These are phyloP conservation scores for Vicia faba DNA, from an alignment of 306 rosid genomes.

Conservation along the genomic window DNA sequence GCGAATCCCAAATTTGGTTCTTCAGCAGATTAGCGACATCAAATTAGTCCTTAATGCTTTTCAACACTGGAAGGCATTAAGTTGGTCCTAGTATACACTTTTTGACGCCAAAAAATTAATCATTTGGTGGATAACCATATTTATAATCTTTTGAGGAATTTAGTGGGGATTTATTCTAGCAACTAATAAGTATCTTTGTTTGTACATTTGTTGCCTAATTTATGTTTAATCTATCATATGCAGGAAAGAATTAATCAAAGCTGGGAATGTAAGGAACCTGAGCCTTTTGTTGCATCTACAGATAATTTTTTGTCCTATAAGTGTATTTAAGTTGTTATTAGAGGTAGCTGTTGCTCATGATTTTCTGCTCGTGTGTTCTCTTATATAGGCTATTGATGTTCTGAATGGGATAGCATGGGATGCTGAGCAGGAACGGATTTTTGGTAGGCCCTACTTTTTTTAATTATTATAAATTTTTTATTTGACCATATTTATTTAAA, in stretches of 20 bases:
- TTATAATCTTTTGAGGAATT: conserved; percentile 27
- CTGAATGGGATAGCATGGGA: conserved; percentile 99
- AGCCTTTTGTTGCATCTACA: conserved; percentile 23
- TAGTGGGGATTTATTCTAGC: background rate
- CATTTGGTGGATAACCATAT: conserved; percentile 1
- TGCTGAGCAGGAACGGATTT: conserved; percentile 51
- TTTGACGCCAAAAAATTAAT: conserved; percentile 20
- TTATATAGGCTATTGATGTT: conserved; percentile 59
- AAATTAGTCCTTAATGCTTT: conserved; percentile 29
- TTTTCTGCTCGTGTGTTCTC: conserved; percentile 25
- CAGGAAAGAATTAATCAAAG: conserved; percentile 55
- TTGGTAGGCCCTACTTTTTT: conserved; percentile 56
- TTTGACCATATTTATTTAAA: background rate
- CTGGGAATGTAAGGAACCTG: conserved; percentile 68
- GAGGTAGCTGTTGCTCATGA: background rate
- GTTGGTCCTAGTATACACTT: background rate
- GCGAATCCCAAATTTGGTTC: conserved; percentile 9
- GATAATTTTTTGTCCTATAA: conserved; percentile 11
- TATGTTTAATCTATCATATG: conserved; percentile 33
- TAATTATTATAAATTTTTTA: background rate
- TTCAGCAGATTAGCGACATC: background rate
- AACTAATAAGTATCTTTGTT: conserved; percentile 4
- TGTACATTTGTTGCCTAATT: conserved; percentile 10
- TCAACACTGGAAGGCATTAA: conserved; percentile 1
- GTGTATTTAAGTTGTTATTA: background rate